Base-by-base conservation (phyloP, 306 rosid species). In the Rosa rugosa region DNA sequence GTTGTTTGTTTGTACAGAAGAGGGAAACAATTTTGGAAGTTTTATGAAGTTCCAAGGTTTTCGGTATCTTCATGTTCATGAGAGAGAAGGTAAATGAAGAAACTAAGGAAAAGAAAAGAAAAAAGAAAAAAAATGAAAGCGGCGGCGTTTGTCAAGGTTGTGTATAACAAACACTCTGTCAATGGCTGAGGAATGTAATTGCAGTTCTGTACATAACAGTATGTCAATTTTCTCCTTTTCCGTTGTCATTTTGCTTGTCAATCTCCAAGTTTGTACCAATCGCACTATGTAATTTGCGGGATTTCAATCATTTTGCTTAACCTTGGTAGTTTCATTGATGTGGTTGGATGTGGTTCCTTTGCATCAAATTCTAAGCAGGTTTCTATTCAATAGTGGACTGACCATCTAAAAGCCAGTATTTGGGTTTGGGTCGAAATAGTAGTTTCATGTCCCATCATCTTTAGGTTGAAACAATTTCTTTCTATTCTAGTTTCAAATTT, bases 61-160 rank as follows among this genome's bases (percentile, higher is more conserved):
- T 77, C 77, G 83, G 90, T 80, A 71, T 85, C 81, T 81, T 80
- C 84, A 78, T 88, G 86, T 86, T 79, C 78, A 76, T 77, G 84
- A 85, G 85, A 89, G 88, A 86, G 85, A 83, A 73, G 72, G 84
- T 72, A 69, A 77, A 49, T 67, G 80, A 71, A 66, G 78, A 42
- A 41, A 57, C 23, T 4, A 69, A 70, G 66, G 80, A 76, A 72
- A 80, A 71, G 64, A 44, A 68, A 79, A 60, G 80, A 76, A 72
- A 63, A 0, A 0, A 5, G 0, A 0, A 63, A 31, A 73, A 65
- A 73, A 62, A 45, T 53, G 31, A n/a, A 13, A 69, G 71, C 17
- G 41, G 80, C 81, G 64, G 76, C 80, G 65, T 81, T 79, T 65
- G 79, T 76, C 70, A 71, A 84, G 84, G 73, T 54, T 73, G 76